Base-by-base conservation (phyloP, 345 rosid genomes). In the Euphorbia lathyris region DNA sequence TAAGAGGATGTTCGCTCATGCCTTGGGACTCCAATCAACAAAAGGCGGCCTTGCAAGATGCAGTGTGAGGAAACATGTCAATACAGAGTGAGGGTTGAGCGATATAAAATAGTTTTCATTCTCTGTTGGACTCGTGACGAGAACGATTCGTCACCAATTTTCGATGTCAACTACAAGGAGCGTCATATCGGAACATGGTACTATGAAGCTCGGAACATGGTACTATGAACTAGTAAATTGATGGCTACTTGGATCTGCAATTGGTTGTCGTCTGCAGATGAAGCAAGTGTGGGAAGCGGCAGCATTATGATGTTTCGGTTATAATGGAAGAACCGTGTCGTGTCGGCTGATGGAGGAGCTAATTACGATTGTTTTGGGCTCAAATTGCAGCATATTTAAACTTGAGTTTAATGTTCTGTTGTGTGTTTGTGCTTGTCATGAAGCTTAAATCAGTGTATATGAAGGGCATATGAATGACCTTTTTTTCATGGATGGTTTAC, bases 1-100 rank as follows among this genome's bases (percentile, higher is more conserved):
- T 70, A 86, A 77, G 84, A 79, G 93, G 79, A 78, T 88, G 83
- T 83, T 88, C 76, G 87, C 87, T 64, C 74, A 84, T 69, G 93
- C 89, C 40, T 64, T 88, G 70, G 93, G 93, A 66, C 76, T 78
- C 45, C 86, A 71, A 25, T 38, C 79, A 10, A 48, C 71, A 47
- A 82, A 62, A 71, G 78, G 79, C 67, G 79, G 78, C 62, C 75
- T 40, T 52, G 47, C 71, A 9, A 85, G 72, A 73, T 48, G 65
- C 29, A 51, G 62, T 30, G 81, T 70, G 38, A 73, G 52, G 67
- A 83, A 78, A 77, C 70, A 73, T 69, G 34, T 8, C 16, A 69
- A 45, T 23, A 45, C 45, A 4, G 72, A 76, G 60, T 71, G 74
- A 58, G 56, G 40, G 30, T 55, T 50, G 50, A 36, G 29, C 23